Evolutionary conservation across 2,329 filamentous ascomycete genomes (phyloP).

Genomic region (Arthrobotrys iridis): DNA sequence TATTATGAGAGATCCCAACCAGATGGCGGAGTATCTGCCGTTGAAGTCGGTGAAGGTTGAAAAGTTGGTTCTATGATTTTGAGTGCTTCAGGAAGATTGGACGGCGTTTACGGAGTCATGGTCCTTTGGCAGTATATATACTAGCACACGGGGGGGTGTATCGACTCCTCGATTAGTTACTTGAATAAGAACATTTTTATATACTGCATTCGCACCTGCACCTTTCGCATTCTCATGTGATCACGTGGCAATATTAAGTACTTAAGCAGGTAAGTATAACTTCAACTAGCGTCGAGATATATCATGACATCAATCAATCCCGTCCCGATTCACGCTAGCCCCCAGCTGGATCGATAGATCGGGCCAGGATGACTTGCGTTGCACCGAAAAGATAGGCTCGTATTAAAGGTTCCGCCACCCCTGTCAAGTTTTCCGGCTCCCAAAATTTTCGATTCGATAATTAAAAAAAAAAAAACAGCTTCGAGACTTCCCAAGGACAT

Average conservation of each 20-base stretch:
- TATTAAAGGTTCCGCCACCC: too few species aligned
- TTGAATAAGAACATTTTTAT: too few species aligned
- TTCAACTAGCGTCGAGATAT: too few species aligned
- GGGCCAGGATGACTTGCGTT: constrained; percentile 22
- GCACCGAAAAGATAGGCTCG: too few species aligned
- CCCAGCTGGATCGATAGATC: not conserved
- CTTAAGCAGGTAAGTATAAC: too few species aligned
- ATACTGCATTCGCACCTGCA: too few species aligned
- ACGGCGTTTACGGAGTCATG: constrained; percentile 28
- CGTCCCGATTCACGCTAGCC: not conserved
- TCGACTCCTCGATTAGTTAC: too few species aligned
- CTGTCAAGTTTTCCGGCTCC: constrained; percentile 38
- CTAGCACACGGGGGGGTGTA: not conserved
- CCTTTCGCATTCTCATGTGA: too few species aligned
- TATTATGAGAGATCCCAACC: constrained; percentile 81
- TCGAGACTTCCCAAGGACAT: not conserved
- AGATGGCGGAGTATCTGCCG: constrained; percentile 74
- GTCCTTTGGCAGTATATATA: not conserved
- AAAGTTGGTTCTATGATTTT: constrained; percentile 59
- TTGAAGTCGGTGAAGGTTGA: constrained; percentile 76
- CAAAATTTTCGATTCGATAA: constrained; percentile 50
- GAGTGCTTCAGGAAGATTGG: not conserved
- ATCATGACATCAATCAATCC: too few species aligned
- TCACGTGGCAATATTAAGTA: too few species aligned
- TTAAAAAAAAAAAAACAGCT: not conserved